phyloP scores from a whole-genome alignment of 2,329 filamentous ascomycete species.

The Fusarium mundagurra region DNA sequence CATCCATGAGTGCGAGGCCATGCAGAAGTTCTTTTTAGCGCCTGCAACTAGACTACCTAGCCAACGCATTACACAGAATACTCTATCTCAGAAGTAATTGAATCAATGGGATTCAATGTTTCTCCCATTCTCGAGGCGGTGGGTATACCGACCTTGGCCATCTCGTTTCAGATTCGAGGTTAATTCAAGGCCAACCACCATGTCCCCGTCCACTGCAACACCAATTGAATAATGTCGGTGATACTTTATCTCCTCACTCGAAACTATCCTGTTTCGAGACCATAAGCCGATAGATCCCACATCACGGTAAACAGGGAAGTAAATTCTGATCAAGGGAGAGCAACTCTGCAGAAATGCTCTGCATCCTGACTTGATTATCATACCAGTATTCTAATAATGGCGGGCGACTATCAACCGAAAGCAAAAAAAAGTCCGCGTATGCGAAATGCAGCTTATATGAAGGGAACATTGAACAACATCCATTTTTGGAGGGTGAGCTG shows the following conservation, averaged over 20 bases:
- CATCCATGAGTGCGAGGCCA: slow-evolving; percentile 8
- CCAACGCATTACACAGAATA: neutral
- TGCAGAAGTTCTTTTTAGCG: slow-evolving; percentile 6
- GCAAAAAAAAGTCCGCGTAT: slow-evolving; percentile 20
- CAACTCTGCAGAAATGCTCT: neutral
- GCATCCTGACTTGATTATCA: neutral
- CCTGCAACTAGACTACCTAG: neutral
- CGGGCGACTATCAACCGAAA: slow-evolving; percentile 1
- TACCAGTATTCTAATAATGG: neutral
- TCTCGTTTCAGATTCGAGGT: slow-evolving; percentile 22
- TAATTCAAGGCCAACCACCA: slow-evolving; percentile 2
- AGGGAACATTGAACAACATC: slow-evolving; percentile 9
- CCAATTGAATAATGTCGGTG: neutral
- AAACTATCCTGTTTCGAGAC: slow-evolving; percentile 12
- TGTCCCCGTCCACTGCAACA: neutral
- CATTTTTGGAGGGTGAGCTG: slow-evolving; percentile 11
- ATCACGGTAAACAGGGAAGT: slow-evolving; percentile 8
- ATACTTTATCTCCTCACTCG: neutral
- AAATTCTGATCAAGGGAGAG: neutral
- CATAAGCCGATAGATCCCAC: neutral
- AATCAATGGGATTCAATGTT: slow-evolving; percentile 12
- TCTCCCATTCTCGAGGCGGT: slow-evolving; percentile 9
- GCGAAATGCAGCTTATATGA: slow-evolving; percentile 10
- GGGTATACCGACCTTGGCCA: slow-evolving; percentile 5
- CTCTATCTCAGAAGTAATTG: neutral